These are phyloP conservation scores for Phytophthora hybrid DNA, from an alignment of 352 stramenopile genomes.

Conservation along the genomic window DNA sequence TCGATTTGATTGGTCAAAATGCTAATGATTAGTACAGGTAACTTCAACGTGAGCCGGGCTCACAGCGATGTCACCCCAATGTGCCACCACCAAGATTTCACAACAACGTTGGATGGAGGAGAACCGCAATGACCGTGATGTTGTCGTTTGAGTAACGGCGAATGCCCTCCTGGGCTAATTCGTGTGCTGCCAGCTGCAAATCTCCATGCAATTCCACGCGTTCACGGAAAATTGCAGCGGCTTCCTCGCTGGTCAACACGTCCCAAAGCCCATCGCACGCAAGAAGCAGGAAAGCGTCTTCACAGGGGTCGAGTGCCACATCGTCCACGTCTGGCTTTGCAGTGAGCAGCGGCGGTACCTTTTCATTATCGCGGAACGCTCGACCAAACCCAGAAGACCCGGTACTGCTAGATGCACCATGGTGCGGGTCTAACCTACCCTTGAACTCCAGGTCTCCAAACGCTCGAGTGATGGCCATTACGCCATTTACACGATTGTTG, in stretches of 20 bases:
- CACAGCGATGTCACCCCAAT: slow-evolving; percentile 6
- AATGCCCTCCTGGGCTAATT: slow-evolving; percentile 79
- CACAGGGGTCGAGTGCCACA: slow-evolving; percentile 43
- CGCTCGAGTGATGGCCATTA: slow-evolving; percentile 86
- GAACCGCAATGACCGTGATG: slow-evolving; percentile 69
- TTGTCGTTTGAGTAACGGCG: slow-evolving; percentile 85
- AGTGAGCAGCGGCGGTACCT: slow-evolving; percentile 59
- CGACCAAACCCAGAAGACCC: slow-evolving; percentile 23
- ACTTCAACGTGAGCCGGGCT: slow-evolving; percentile 33
- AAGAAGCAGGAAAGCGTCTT: slow-evolving; percentile 76
- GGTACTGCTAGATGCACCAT: slow-evolving; percentile 10
- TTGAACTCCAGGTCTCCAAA: slow-evolving; percentile 91
- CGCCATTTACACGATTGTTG: slow-evolving; percentile 86
- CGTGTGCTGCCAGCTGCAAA: slow-evolving; percentile 67
- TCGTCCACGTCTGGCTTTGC: slow-evolving; percentile 60
- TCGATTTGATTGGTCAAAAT: slow-evolving; percentile 40
- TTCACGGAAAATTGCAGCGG: slow-evolving; percentile 58
- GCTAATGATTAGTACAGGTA: slow-evolving; percentile 25
- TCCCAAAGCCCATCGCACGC: slow-evolving; percentile 90
- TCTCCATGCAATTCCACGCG: slow-evolving; percentile 60
- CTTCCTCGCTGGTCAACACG: slow-evolving; percentile 76
- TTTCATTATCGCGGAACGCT: slow-evolving; percentile 54
- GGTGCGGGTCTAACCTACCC: slow-evolving; percentile 36
- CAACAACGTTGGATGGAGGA: slow-evolving; percentile 11
- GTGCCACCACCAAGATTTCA: not conserved